phyloP scores from a whole-genome alignment of 306 rosid species.

The Prinsepia uniflora region DNA sequence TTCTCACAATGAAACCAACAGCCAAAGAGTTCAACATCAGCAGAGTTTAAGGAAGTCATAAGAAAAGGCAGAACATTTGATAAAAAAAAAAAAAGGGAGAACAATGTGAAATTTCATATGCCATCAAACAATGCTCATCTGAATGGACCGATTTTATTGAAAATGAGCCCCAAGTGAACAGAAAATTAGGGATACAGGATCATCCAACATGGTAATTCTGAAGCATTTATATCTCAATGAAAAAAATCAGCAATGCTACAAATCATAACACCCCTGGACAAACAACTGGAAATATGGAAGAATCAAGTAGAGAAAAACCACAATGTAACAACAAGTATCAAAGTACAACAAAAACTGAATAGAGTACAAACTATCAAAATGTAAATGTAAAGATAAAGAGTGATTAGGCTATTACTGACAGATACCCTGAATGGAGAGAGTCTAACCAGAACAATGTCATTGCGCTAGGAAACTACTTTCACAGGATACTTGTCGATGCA shows the following conservation, averaged over 20 bases:
- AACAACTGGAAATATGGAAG: slow-evolving; percentile 11
- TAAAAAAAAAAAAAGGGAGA: neutral
- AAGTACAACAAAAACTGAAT: slow-evolving; percentile 17
- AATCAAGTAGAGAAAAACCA: slow-evolving; percentile 13
- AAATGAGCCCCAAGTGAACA: neutral
- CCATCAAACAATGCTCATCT: neutral
- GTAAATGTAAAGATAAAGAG: neutral
- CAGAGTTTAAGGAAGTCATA: neutral
- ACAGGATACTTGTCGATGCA: slow-evolving; percentile 67
- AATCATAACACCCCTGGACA: slow-evolving; percentile 19
- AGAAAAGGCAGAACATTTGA: neutral
- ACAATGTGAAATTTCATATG: neutral
- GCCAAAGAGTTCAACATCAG: neutral
- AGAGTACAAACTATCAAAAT: slow-evolving; percentile 23
- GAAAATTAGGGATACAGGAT: neutral
- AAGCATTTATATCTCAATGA: slow-evolving; percentile 10
- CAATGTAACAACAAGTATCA: slow-evolving; percentile 19
- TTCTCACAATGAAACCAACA: neutral
- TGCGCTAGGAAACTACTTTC: slow-evolving; percentile 38
- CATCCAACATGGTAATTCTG: slow-evolving; percentile 1
- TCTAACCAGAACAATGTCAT: slow-evolving; percentile 15
- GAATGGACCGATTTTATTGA: neutral
- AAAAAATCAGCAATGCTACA: slow-evolving; percentile 20
- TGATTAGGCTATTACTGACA: slow-evolving; percentile 12
- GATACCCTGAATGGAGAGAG: slow-evolving; percentile 31